Percentiles rank a stretch among this genome's conserved stretches.
These are phyloP conservation scores for Geosiphon pyriformis DNA, from an alignment of 192 early-diverging fungal species.

Conservation along the genomic window DNA sequence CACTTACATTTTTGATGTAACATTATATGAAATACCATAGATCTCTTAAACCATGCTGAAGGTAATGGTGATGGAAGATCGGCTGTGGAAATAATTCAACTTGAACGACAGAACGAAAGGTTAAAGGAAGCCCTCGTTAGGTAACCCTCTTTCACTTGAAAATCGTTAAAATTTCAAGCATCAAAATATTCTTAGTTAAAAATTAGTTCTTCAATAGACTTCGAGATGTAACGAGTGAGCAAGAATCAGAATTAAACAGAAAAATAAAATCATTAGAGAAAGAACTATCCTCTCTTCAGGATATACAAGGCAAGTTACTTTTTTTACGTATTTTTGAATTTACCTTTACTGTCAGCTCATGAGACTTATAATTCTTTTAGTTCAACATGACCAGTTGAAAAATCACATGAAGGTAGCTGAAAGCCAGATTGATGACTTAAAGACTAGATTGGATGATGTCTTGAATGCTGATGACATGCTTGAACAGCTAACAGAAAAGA, in stretches of 20 bases:
- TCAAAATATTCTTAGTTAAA: conserved; percentile 2
- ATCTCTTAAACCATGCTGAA: background rate
- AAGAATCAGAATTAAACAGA: conserved; percentile 60
- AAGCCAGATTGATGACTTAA: conserved; percentile 74
- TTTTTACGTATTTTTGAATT: background rate
- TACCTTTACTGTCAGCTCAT: no score
- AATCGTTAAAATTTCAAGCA: background rate
- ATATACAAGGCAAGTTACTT: conserved; percentile 43
- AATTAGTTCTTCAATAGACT: conserved; percentile 36
- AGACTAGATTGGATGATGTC: conserved; percentile 74
- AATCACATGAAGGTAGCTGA: conserved; percentile 62
- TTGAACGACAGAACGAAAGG: conserved; percentile 81
- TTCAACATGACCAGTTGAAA: conserved; percentile 48
- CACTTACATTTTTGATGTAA: background rate
- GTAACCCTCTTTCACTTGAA: conserved; percentile 28
- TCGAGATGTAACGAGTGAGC: conserved; percentile 70
- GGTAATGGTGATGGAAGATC: conserved; percentile 35
- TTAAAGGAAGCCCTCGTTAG: conserved; percentile 81
- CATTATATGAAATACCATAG: background rate
- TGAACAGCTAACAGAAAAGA: conserved; percentile 77
- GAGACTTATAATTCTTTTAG: no score
- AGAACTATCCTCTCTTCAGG: conserved; percentile 54
- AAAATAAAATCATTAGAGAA: conserved; percentile 66
- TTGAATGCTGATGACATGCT: conserved; percentile 81
- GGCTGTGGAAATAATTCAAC: conserved; percentile 54